Percentiles rank a stretch among this genome's conserved stretches.
These are phyloP conservation scores for Nectriaceae sp. DNA, from an alignment of 2,329 filamentous ascomycete genomes.

Conservation along the genomic window DNA sequence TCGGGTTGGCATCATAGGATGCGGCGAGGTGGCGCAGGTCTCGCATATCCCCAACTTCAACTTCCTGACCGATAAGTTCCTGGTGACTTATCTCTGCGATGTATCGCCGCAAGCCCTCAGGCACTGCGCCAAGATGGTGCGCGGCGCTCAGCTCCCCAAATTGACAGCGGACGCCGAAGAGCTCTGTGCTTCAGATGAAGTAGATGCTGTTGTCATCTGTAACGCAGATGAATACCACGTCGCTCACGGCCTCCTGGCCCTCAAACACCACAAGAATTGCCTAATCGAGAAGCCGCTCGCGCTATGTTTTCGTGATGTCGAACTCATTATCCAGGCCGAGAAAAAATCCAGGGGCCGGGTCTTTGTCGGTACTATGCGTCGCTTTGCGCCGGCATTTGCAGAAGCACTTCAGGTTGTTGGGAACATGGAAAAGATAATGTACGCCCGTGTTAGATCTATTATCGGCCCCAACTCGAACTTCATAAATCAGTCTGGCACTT, in stretches of 20 bases:
- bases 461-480: constrained; percentile 15
- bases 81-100: constrained; percentile 52
- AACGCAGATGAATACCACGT: constrained; percentile 57
- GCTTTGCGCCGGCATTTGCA: constrained; percentile 57
- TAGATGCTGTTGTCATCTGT: constrained; percentile 56
- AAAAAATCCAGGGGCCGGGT: constrained; percentile 43
- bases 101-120: constrained; percentile 38
- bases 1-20: constrained; percentile 45
- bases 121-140: constrained; percentile 26
- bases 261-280: constrained; percentile 55
- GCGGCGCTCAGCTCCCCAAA: constrained; percentile 14
- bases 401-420: constrained; percentile 56
- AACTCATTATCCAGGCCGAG: constrained; percentile 52
- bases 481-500: constrained; percentile 16
- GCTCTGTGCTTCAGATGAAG: constrained; percentile 42
- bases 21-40: constrained; percentile 53
- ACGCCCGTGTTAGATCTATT: constrained; percentile 47
- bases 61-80: constrained; percentile 46
- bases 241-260: constrained; percentile 50
- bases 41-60: constrained; percentile 54
- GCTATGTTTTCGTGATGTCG: constrained; percentile 47
- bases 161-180: constrained; percentile 41
- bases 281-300: constrained; percentile 62
- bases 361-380: constrained; percentile 62
- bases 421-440: constrained; percentile 52